Conservation (phyloP, 371 early-diverging fungal species). For the Coemansia sp. region DNA sequence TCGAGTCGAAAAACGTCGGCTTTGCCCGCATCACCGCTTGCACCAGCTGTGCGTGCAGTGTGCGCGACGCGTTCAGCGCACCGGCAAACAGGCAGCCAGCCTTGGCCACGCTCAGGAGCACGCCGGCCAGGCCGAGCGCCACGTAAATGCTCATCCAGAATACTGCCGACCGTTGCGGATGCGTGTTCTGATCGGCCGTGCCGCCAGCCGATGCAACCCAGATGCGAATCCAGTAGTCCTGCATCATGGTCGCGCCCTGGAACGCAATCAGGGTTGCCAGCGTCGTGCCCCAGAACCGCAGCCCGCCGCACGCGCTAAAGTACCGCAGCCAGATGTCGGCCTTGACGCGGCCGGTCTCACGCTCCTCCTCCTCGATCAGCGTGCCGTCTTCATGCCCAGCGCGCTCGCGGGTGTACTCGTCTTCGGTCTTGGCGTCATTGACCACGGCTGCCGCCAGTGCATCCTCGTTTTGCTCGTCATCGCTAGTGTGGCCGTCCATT, state of each 20-base stretch:
- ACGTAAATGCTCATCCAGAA: conserved; percentile 46
- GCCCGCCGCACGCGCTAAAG: conserved; percentile 22
- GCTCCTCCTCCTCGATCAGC: conserved; percentile 46
- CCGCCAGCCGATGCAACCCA: conserved; percentile 33
- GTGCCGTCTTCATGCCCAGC: conserved; percentile 13
- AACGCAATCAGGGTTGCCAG: conserved; percentile 1
- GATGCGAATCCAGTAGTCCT: conserved; percentile 50
- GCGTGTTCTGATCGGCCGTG: background rate
- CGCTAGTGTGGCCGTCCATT: conserved; percentile 6
- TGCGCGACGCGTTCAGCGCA: conserved; percentile 63
- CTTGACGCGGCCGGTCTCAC: conserved; percentile 42
- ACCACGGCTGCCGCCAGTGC: background rate
- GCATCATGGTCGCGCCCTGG: conserved; percentile 24
- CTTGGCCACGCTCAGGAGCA: background rate
- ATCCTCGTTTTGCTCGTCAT: background rate
- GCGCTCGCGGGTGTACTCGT: conserved; percentile 25
- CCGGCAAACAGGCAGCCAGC: conserved; percentile 56
- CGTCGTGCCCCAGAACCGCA: conserved; percentile 25
- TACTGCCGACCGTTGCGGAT: conserved; percentile 15
- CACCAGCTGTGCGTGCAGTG: conserved; percentile 58
- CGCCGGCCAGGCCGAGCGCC: conserved; percentile 23
- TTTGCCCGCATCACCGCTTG: conserved; percentile 65
- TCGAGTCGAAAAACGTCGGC: conserved; percentile 83
- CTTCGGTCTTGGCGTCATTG: conserved; percentile 12
- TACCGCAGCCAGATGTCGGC: conserved; percentile 34